Base-by-base conservation (phyloP, 768 basidiomycete species). In the Sarcomyxa edulis region DNA sequence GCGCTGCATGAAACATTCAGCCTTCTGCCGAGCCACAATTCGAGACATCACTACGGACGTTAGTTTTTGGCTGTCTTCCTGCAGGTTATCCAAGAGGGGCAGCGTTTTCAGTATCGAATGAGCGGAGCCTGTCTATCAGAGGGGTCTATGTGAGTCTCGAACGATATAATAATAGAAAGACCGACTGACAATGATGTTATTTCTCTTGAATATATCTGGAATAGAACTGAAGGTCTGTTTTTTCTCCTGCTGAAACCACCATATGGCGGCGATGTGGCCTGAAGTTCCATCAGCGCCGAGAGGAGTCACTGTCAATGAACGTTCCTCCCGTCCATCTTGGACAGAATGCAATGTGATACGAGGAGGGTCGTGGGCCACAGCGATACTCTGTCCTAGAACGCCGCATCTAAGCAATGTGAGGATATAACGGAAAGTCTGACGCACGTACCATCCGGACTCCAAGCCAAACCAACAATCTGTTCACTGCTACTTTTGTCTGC, bases 401-500 rank as follows among this genome's bases (percentile, higher is more conserved):
- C 32, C 36, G 33, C 32, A 23, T 42, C 18, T 40, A 23, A 43
- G 34, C 47, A 12, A 40, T 30, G 29, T 37, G 44, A 32, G 8
- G 6, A 18, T 40, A 25, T 35, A 43, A 33, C 22, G 35, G 31
- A 43, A 15, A 14, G 36, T 39, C 16, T 8, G 41, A 32, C 21
- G 45, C 28, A 34, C 59, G 40, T 62, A 87, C 89, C 84, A 57
- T 84, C 84, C 3, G 89, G 88, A 58, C 86, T 88, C 89, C 88
- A 92, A 9, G 75, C 74, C 22, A 91, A 51, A 32, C 65, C 78
- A 29, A 73, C 65, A 20, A 85, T 71, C 38, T 72, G 69, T 32
- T 72, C 69, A 28, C 62, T 65, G 20, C 56, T 58, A 36, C 60
- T 53, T 44, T 73, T 66, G 28, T 66, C 62, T 24, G 54, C 47